Evolutionary conservation across 2,329 filamentous ascomycete genomes (phyloP).

Genomic region (Sporothrix pallida): DNA sequence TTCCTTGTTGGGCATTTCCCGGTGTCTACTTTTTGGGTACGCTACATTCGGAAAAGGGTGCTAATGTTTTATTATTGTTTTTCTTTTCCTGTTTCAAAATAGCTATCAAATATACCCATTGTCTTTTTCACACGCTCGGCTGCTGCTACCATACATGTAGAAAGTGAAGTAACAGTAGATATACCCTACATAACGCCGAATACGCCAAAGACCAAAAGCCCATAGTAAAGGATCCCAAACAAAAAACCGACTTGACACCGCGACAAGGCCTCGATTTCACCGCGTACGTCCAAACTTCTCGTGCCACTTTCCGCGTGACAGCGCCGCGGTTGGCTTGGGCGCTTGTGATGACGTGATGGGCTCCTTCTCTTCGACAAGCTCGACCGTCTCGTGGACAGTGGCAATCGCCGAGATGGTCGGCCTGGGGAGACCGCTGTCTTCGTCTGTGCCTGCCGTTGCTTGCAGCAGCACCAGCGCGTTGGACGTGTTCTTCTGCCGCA

Average conservation of each 20-base stretch:
- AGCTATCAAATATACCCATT: not conserved
- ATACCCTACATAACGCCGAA: too few relatives aligned
- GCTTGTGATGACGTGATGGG: not conserved
- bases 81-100: not conserved
- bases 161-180: not conserved
- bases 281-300: constrained; percentile 60
- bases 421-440: not conserved
- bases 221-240: not conserved
- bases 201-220: not conserved
- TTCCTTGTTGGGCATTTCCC: too few relatives aligned
- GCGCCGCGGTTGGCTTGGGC: constrained; percentile 38
- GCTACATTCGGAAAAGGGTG: not conserved
- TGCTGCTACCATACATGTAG: not conserved
- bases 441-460: constrained; percentile 39
- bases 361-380: constrained; percentile 56
- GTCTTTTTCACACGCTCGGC: not conserved
- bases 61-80: not conserved
- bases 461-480: constrained; percentile 66
- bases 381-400: constrained; percentile 67
- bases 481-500: constrained; percentile 71
- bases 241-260: not conserved
- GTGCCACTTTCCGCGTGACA: constrained; percentile 62
- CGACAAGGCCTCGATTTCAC: constrained; percentile 39
- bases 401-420: constrained; percentile 56
- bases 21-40: too few relatives aligned